Conservation (phyloP, 371 early-diverging fungal genomes). For the Rhizopus stolonifer region DNA sequence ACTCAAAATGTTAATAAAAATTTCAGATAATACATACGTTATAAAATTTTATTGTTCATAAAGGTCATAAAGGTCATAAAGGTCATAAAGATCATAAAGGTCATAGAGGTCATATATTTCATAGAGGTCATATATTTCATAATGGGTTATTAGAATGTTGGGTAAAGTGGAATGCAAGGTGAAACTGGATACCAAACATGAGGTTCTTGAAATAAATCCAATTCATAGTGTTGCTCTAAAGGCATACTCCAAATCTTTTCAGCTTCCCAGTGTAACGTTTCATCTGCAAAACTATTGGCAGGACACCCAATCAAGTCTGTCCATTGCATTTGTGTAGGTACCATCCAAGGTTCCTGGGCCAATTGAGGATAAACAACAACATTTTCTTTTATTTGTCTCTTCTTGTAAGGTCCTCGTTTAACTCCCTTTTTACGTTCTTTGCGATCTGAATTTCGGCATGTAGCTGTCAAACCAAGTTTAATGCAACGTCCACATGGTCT, state of each 20-base stretch:
- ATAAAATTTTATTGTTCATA: too few relatives aligned
- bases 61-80: too few relatives aligned
- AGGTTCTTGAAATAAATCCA: not conserved
- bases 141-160: too few relatives aligned
- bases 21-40: too few relatives aligned
- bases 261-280: conserved; percentile 16
- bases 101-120: too few relatives aligned
- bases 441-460: conserved; percentile 79
- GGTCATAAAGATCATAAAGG: too few relatives aligned
- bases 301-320: not conserved
- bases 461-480: conserved; percentile 67
- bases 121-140: too few relatives aligned
- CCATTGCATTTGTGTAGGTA: conserved; percentile 7
- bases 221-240: not conserved
- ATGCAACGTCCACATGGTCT: conserved; percentile 87
- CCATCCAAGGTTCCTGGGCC: conserved; percentile 16
- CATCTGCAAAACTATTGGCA: conserved; percentile 10
- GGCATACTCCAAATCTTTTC: not conserved
- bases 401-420: conserved; percentile 83
- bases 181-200: not conserved
- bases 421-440: conserved; percentile 85
- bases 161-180: not conserved
- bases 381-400: conserved; percentile 29
- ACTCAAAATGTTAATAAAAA: conserved; percentile 10
- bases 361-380: conserved; percentile 26